These are phyloP conservation scores for Lathyrus aphaca DNA, from an alignment of 306 rosid species.

Conservation along the genomic window DNA sequence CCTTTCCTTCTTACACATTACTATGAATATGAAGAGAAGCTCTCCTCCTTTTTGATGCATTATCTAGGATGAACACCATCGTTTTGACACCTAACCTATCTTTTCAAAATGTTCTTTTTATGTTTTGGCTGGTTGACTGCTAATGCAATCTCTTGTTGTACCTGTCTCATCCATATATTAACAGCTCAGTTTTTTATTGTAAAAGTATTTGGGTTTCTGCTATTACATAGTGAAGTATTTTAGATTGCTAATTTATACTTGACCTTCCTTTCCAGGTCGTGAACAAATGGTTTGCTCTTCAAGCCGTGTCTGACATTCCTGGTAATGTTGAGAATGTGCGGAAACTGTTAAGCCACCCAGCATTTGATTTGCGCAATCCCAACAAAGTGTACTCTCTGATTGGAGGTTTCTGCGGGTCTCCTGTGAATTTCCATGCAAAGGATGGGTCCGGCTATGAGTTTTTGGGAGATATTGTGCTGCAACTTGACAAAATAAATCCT, in stretches of 20 bases:
- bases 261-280: constrained; percentile 65
- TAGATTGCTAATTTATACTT: constrained; percentile 18
- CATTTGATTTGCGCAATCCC: constrained; percentile 90
- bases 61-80: neutral
- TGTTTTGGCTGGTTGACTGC: constrained; percentile 21
- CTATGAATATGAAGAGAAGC: constrained; percentile 13
- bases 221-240: constrained; percentile 1
- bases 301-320: constrained; percentile 84
- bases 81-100: constrained; percentile 16
- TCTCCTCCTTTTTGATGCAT: neutral
- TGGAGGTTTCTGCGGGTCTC: constrained; percentile 91
- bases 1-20: constrained; percentile 12
- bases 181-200: constrained; percentile 4
- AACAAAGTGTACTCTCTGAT: constrained; percentile 97
- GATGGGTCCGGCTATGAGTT: constrained; percentile 94
- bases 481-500: constrained; percentile 88
- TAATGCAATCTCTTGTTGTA: constrained; percentile 5
- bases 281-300: constrained; percentile 96
- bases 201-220: neutral
- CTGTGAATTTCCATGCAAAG: constrained; percentile 88
- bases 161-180: neutral
- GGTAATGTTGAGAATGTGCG: constrained; percentile 84
- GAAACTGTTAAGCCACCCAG: constrained; percentile 78
- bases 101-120: neutral
- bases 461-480: constrained; percentile 81